These are phyloP conservation scores for Luffa aegyptiaca DNA, from an alignment of 306 rosid genomes.

Conservation along the genomic window DNA sequence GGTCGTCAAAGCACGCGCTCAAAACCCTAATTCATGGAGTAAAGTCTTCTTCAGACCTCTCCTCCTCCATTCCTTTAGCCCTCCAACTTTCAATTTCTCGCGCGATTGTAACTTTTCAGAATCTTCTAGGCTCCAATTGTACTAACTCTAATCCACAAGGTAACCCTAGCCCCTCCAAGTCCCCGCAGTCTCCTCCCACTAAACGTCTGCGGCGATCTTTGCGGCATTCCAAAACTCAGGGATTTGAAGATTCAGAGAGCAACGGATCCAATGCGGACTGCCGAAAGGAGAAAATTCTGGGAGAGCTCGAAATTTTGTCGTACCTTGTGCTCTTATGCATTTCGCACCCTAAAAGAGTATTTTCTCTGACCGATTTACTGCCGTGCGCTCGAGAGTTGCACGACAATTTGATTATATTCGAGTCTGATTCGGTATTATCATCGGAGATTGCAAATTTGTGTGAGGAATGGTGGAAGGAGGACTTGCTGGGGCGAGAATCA, in stretches of 20 bases:
- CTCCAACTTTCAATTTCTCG: conserved; percentile 38
- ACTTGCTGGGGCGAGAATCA: conserved; percentile 41
- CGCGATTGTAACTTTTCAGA: conserved; percentile 34
- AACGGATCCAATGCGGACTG: conserved; percentile 4
- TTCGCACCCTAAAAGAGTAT: conserved; percentile 47
- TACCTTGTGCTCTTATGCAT: conserved; percentile 39
- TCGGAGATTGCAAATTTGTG: conserved; percentile 44
- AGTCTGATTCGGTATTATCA: conserved; percentile 41
- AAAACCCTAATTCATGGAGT: conserved; percentile 62
- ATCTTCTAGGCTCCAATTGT: conserved; percentile 14
- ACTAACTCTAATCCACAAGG: conserved; percentile 12
- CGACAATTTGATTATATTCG: conserved; percentile 50
- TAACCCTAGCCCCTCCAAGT: conserved; percentile 7
- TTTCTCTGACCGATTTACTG: conserved; percentile 34
- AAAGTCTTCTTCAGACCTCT: conserved; percentile 42
- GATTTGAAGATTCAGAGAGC: conserved; percentile 4
- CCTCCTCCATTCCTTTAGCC: conserved; percentile 51
- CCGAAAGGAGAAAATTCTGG: conserved; percentile 19
- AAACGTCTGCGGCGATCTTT: conserved; percentile 55
- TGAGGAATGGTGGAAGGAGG: conserved; percentile 91
- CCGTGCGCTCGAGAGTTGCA: conserved; percentile 54
- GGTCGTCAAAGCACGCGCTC: conserved; percentile 49
- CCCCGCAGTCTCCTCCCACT: conserved; percentile 58
- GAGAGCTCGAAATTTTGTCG: conserved; percentile 41
- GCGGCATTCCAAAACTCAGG: conserved; percentile 26